Conservation (phyloP, 2,329 filamentous ascomycete species). For the Gyromitra esculenta region DNA sequence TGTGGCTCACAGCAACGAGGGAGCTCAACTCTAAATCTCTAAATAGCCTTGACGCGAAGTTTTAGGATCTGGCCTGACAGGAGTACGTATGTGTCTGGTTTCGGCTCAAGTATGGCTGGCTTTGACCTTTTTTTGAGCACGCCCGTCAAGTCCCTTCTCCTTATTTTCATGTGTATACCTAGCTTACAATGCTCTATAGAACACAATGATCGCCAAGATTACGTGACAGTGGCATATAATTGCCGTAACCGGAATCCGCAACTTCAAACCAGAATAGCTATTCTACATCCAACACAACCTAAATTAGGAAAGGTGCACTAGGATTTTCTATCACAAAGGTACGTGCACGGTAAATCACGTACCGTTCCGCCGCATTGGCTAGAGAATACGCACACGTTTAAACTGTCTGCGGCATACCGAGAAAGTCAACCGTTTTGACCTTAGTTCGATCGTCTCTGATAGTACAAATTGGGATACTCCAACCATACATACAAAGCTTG, state of each 20-base stretch:
- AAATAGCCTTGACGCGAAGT: too few relatives aligned
- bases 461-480: not conserved
- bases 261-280: not conserved
- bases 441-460: not conserved
- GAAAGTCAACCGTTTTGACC: not conserved
- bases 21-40: too few relatives aligned
- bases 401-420: slow-evolving; percentile 19
- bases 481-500: not conserved
- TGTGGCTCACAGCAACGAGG: too few relatives aligned
- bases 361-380: not conserved
- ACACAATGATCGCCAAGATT: not conserved
- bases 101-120: too few relatives aligned
- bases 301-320: not conserved
- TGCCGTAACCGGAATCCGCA: not conserved
- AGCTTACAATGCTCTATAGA: not conserved
- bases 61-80: too few relatives aligned
- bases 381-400: not conserved
- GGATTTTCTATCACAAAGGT: not conserved
- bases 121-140: not conserved
- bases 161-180: not conserved
- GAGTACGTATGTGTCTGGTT: too few relatives aligned
- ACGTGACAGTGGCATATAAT: not conserved
- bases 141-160: not conserved
- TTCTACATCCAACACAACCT: not conserved
- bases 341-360: not conserved